These are phyloP conservation scores for Aspergillus hancockii DNA, from an alignment of 495 filamentous ascomycete species.

Conservation along the genomic window DNA sequence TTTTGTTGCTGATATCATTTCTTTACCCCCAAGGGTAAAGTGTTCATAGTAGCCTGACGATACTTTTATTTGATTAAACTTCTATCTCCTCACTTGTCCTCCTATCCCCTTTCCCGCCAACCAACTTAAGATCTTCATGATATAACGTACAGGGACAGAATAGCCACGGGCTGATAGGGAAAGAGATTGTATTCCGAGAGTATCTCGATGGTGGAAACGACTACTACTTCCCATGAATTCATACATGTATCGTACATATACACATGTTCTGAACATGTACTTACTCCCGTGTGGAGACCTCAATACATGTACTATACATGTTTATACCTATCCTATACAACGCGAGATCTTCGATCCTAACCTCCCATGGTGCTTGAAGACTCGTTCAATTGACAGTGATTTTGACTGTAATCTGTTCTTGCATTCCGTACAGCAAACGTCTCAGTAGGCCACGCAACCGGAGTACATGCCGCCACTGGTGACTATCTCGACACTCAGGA, in stretches of 20 bases:
- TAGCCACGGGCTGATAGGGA: neutral
- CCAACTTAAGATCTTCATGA: neutral
- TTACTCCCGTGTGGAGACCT: neutral
- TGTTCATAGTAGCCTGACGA: neutral
- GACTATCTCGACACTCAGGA: too few relatives aligned
- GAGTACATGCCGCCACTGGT: too few relatives aligned
- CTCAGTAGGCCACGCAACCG: too few relatives aligned
- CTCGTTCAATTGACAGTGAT: too few relatives aligned
- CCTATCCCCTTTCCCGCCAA: neutral
- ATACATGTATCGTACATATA: neutral
- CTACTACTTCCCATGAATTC: neutral
- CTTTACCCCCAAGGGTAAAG: conserved; percentile 2
- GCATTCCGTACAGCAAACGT: too few relatives aligned
- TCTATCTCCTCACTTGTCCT: neutral
- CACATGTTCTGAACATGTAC: neutral
- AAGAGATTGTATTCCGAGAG: neutral
- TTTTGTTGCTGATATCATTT: neutral
- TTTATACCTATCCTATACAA: neutral
- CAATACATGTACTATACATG: neutral
- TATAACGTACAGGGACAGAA: neutral
- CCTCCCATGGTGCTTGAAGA: neutral
- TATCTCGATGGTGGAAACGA: neutral
- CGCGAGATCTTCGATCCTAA: neutral
- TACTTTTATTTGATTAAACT: neutral
- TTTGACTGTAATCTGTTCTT: too few relatives aligned